Evolutionary conservation across 1,284 basidiomycete genomes (phyloP).

Genomic region (Sanghuangporus sanghuang): DNA sequence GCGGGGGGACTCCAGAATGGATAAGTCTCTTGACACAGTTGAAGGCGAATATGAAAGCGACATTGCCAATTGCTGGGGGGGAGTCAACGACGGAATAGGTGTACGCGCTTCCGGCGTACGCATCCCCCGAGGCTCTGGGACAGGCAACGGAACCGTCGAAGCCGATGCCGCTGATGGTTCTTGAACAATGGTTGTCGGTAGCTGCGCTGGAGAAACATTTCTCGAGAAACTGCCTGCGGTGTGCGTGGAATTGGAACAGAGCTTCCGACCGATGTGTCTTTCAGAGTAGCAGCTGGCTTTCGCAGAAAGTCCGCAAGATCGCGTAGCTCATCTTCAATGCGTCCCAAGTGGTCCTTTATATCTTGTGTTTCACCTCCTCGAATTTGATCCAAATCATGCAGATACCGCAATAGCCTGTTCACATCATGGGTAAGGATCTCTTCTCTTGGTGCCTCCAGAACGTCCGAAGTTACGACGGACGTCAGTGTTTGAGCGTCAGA

Average conservation of each 20-base stretch:
- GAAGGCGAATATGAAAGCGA: conserved; percentile 44
- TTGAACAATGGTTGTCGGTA: conserved; percentile 13
- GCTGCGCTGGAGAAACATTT: not conserved
- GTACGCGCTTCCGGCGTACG: not conserved
- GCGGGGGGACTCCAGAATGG: conserved; percentile 69
- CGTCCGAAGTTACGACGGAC: conserved; percentile 27
- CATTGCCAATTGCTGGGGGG: not conserved
- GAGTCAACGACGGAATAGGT: not conserved
- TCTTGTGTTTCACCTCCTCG: conserved; percentile 57
- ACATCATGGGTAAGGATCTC: conserved; percentile 59
- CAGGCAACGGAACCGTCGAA: conserved; percentile 20
- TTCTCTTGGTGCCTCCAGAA: conserved; percentile 26
- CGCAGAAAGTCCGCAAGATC: conserved; percentile 45
- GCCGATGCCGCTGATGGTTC: conserved; percentile 8
- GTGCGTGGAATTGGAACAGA: conserved; percentile 24
- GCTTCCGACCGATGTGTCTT: conserved; percentile 39
- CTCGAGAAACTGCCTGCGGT: not conserved
- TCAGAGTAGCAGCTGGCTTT: conserved; percentile 29
- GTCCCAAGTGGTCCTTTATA: conserved; percentile 52
- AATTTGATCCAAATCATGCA: conserved; percentile 55
- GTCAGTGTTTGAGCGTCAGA: conserved; percentile 50
- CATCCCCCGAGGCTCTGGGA: conserved; percentile 4
- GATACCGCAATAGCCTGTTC: conserved; percentile 55
- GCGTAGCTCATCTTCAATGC: conserved; percentile 56
- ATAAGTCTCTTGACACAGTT: conserved; percentile 40